A percentile compares a stretch with the other conserved stretches of the same genome.
phyloP scores from a whole-genome alignment of 1,139 yeast genomes.

The Protomyces gravidus region DNA sequence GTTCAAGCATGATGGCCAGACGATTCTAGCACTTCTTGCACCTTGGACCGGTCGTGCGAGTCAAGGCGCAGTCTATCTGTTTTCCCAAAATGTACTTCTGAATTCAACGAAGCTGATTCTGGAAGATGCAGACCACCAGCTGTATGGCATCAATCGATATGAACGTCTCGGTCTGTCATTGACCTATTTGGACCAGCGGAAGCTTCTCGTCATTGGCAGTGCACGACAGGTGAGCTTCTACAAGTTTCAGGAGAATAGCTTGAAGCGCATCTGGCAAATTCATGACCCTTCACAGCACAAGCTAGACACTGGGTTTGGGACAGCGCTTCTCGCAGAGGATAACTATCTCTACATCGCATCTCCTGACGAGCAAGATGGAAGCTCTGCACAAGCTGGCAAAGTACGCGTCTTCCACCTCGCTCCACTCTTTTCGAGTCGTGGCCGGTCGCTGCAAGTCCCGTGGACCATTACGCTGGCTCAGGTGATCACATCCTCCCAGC shows the following conservation, averaged over 20 bases:
- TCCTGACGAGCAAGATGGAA: neutral
- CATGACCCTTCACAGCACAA: constrained; percentile 5
- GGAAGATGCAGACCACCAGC: neutral
- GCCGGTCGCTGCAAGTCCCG: neutral
- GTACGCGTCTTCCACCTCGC: constrained; percentile 13
- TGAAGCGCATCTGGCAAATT: neutral
- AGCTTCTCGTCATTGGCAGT: neutral
- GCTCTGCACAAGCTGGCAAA: constrained; percentile 4
- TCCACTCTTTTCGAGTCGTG: constrained; percentile 6
- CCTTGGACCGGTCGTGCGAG: constrained; percentile 9
- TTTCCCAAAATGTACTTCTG: neutral
- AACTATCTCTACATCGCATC: constrained; percentile 14
- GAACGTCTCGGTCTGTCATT: neutral
- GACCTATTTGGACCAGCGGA: neutral
- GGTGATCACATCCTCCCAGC: neutral
- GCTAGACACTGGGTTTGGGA: constrained; percentile 20
- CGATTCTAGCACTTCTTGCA: constrained; percentile 2
- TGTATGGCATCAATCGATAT: neutral
- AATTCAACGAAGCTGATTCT: neutral
- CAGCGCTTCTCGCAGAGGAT: constrained; percentile 1
- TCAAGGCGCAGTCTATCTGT: constrained; percentile 7
- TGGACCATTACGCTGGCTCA: constrained; percentile 13
- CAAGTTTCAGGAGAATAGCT: neutral
- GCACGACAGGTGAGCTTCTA: neutral
- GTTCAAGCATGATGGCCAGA: neutral